Evolutionary conservation across 1,284 basidiomycete genomes (phyloP), one percentile per base, ranked within the genome.

Genomic region (Mycocalia duriaeana): DNA sequence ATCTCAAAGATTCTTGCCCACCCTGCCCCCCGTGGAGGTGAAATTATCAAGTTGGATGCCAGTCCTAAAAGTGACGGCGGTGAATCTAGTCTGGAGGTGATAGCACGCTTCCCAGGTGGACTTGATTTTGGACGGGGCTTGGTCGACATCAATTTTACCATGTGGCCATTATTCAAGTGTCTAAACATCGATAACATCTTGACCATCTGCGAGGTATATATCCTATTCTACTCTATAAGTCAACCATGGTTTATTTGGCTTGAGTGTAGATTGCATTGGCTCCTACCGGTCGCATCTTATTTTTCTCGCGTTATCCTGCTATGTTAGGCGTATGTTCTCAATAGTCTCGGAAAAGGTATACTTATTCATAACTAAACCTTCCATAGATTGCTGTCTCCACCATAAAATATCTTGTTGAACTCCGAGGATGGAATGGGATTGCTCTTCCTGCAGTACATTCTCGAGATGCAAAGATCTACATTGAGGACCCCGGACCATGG

Each of bases 111-210:
- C 69, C 88, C 88, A 23, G 88, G 88, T 26, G 89, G 89, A 14
- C 74, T 91, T 39, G 88, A 91, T 64, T 91, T 91, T 59, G 88
- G 89, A 18, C 77, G 82, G 44, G 89, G 88, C 4, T 69, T 91
- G 44, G 88, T 91, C 23, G 88, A 91, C 56, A 87, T 89, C 58
- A 91, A 91, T 64, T 94, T 95, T 62, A 92, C 93, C 42, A 91
- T 96, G 82, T 98, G 94, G 93, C 94, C 94, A 0, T 64, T 98
- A 46, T 97, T 98, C 79, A 91, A 95, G 64, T 89, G 89, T 53
- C 69, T 98, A 49, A 94, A 94, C 57, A 80, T 97, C 49, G 94
- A 96, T 64, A 94, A 96, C 60, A 89, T 98, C 51, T 69, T 98
- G 49, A 94, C 90, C 22, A 89, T 93, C 49, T 92, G 92, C 62